Conservation (phyloP, 352 stramenopile species). For the Elongisporangium prolatum region DNA sequence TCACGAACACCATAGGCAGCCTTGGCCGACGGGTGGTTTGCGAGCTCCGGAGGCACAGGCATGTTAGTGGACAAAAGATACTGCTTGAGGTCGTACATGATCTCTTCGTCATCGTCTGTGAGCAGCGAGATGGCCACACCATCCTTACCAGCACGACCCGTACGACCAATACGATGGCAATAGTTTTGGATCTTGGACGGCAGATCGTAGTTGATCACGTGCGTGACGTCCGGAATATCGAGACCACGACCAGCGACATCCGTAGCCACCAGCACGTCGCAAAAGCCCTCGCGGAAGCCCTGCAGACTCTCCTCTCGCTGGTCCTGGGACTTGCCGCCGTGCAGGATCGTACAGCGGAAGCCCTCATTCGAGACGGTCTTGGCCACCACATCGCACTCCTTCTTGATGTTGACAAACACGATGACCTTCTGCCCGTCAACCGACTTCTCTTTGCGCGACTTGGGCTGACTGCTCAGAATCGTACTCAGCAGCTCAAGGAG, state of each 20-base stretch:
- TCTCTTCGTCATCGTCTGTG: conserved; percentile 95
- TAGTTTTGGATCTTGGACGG: conserved; percentile 98
- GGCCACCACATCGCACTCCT: conserved; percentile 94
- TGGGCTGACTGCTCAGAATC: conserved; percentile 68
- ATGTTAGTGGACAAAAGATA: conserved; percentile 96
- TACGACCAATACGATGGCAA: conserved; percentile 98
- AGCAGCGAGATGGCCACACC: conserved; percentile 97
- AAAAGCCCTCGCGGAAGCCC: conserved; percentile 86
- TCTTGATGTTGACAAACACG: conserved; percentile 99
- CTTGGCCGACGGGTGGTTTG: conserved; percentile 91
- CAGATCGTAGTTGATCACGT: conserved; percentile 99
- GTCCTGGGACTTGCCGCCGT: conserved; percentile 97
- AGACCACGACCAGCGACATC: conserved; percentile 95
- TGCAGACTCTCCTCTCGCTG: conserved; percentile 91
- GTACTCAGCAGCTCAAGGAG: conserved; percentile 82
- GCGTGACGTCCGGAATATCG: conserved; percentile 97
- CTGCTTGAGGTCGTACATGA: conserved; percentile 96
- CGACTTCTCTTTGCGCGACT: conserved; percentile 64
- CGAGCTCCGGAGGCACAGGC: conserved; percentile 91
- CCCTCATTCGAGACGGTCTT: conserved; percentile 90
- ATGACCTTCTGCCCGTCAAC: conserved; percentile 93
- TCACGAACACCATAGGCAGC: conserved; percentile 72
- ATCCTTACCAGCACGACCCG: conserved; percentile 95
- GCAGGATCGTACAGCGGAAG: conserved; percentile 92
- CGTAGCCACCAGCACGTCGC: conserved; percentile 91